A percentile compares a stretch with the other conserved stretches of the same genome.
Conservation (phyloP, 1,139 yeast species). For the Hansenula sp. region DNA sequence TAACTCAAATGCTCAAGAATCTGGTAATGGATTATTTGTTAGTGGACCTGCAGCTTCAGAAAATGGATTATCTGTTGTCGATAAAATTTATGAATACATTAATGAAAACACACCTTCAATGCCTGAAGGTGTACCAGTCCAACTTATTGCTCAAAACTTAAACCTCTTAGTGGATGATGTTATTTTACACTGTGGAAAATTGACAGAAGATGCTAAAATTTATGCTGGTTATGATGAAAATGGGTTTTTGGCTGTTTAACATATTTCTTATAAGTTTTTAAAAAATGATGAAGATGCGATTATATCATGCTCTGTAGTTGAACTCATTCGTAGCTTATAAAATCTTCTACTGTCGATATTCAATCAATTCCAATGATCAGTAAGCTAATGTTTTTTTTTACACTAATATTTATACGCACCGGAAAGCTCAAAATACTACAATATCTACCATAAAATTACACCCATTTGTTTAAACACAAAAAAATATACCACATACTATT, state of each 20-base stretch:
- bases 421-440: too few species aligned
- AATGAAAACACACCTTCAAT: conserved; percentile 49
- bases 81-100: conserved; percentile 46
- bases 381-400: too few species aligned
- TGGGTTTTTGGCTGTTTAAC: conserved; percentile 47
- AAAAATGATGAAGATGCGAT: too few species aligned
- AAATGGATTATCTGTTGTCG: conserved; percentile 31
- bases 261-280: too few species aligned
- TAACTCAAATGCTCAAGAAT: conserved; percentile 9
- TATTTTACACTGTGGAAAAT: conserved; percentile 41
- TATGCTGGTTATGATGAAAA: conserved; percentile 67
- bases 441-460: too few species aligned
- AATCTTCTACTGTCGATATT: too few species aligned
- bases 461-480: too few species aligned
- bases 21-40: conserved; percentile 42
- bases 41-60: conserved; percentile 32
- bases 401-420: too few species aligned
- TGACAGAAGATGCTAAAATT: conserved; percentile 61
- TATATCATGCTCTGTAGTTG: not conserved
- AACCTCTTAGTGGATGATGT: conserved; percentile 46
- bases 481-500: too few species aligned
- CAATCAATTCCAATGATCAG: too few species aligned
- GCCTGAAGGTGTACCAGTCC: conserved; percentile 71
- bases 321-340: too few species aligned
- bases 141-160: conserved; percentile 53